A percentile compares a stretch with the other conserved stretches of the same genome.
phyloP scores from a whole-genome alignment of 108 stramenopile species.

The Asterionellopsis glacialis region DNA sequence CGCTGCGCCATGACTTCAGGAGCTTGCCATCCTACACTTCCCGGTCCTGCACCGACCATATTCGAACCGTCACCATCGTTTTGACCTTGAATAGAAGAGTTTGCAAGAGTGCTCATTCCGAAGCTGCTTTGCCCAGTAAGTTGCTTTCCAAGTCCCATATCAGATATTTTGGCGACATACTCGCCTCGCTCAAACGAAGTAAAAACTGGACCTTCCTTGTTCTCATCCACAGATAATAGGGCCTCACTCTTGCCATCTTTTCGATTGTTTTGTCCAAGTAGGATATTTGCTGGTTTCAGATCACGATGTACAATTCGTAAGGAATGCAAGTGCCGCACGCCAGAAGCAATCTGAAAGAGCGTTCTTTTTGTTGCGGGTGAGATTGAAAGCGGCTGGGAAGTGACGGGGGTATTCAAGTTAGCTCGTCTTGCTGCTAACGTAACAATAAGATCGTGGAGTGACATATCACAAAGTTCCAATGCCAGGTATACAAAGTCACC shows the following conservation, averaged over 20 bases:
- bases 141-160: slow-evolving; percentile 97
- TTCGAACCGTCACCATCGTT: slow-evolving; percentile 36
- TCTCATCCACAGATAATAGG: slow-evolving; percentile 8
- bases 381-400: slow-evolving; percentile 1
- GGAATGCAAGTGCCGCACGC: slow-evolving; percentile 86
- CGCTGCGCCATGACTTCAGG: slow-evolving; percentile 91
- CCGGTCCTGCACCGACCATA: slow-evolving; percentile 73
- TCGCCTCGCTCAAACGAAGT: slow-evolving; percentile 47
- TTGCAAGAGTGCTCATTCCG: slow-evolving; percentile 74
- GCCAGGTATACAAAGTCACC: slow-evolving; percentile 96
- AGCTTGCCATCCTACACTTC: slow-evolving; percentile 95
- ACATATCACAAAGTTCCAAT: slow-evolving; percentile 88
- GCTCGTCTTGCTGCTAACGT: slow-evolving; percentile 3
- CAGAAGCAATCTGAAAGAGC: slow-evolving; percentile 83
- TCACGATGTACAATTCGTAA: slow-evolving; percentile 91
- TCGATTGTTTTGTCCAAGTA: slow-evolving; percentile 54
- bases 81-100: slow-evolving; percentile 43
- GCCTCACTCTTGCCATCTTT: slow-evolving; percentile 24
- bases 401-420: not conserved
- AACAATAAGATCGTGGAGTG: slow-evolving; percentile 78
- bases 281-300: slow-evolving; percentile 90
- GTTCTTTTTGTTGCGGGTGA: slow-evolving; percentile 16
- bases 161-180: slow-evolving; percentile 90
- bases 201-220: slow-evolving; percentile 38
- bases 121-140: slow-evolving; percentile 86